Evolutionary conservation across 129 eudicot genomes (phyloP), one percentile per base, ranked within the genome.

Genomic region (Flaveria sonorensis): DNA sequence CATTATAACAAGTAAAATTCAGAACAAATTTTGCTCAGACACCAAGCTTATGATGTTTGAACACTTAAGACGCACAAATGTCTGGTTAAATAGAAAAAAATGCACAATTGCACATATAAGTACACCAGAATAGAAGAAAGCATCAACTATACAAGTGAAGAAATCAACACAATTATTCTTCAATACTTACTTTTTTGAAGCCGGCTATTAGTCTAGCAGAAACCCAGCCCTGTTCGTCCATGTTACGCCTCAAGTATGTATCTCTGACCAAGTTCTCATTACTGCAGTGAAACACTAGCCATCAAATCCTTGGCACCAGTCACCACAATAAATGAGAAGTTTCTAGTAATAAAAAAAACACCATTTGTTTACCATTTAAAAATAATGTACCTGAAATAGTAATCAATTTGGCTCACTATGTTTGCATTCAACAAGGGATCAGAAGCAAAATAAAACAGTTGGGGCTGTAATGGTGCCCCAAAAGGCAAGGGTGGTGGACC

Each of bases 151-250:
- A 3, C 53, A 71, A 36, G 48, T 48, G 46, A 51, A 77, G 2
- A 2, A 21, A 61, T 46, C 20, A 57, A 70, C 6, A 10, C 6
- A 77, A 9, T 10, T 23, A 59, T 43, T 23, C 75, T 63, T 52
- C 20, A 72, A 39, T 28, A 74, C 96, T 85, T 73, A 93, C 98
- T 76, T 83, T 87, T 72, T 88, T 87, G 86, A 93, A 93, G 76
- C 85, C 83, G 52, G 96, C 97, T 55, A 93, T 90, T 75, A 88
- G 76, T 73, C 75, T 68, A 83, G 85, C 76, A 61, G 98, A 81
- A 81, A 90, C 97, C 98, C 98, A 93, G 56, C 98, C 98, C 72
- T 93, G 85, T 13, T 83, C 87, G 79, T 93, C 97, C 98, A 93
- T 93, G 71, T 88, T 85, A 75, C 70, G 69, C 60, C 98, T 86